These are phyloP conservation scores for Taxillus chinensis DNA, from an alignment of 164 flowering plant genomes.

Conservation along the genomic window DNA sequence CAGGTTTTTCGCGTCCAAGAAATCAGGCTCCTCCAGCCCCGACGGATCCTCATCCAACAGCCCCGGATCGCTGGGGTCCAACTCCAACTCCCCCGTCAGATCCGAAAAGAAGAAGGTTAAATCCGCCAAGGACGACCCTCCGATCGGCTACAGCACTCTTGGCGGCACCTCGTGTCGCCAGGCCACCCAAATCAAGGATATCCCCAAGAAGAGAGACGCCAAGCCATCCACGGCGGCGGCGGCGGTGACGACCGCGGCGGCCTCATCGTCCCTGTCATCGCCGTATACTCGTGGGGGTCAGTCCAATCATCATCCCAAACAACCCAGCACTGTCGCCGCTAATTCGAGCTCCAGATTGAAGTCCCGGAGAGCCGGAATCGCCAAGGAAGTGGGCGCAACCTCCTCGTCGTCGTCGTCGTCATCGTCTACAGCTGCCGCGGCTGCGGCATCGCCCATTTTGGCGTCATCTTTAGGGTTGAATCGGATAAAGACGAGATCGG, in stretches of 20 bases:
- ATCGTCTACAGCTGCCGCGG: constrained; percentile 4
- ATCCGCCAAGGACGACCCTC: constrained; percentile 30
- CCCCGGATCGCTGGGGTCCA: constrained; percentile 54
- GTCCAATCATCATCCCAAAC: constrained; percentile 1
- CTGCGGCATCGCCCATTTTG: constrained; percentile 56
- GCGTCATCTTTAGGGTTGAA: constrained; percentile 87
- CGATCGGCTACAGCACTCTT: constrained; percentile 8
- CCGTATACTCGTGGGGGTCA: constrained; percentile 3
- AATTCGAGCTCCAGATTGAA: constrained; percentile 4
- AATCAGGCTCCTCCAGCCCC: constrained; percentile 70
- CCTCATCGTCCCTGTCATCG: too few relatives aligned
- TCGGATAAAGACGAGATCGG: constrained; percentile 89
- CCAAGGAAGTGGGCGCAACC: not conserved
- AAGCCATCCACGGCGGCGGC: constrained; percentile 11
- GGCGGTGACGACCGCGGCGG: too few relatives aligned
- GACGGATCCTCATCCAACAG: constrained; percentile 77
- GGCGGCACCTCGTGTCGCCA: constrained; percentile 9
- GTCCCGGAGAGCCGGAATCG: not conserved
- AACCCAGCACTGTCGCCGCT: not conserved
- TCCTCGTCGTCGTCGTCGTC: not conserved
- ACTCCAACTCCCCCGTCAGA: constrained; percentile 59
- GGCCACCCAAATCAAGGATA: constrained; percentile 28
- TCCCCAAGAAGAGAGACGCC: constrained; percentile 28
- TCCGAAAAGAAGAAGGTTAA: constrained; percentile 78
- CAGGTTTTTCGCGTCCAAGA: constrained; percentile 82